These are phyloP conservation scores for Eleusine indica DNA, from an alignment of 176 grass and related monocot genomes.

Conservation along the genomic window DNA sequence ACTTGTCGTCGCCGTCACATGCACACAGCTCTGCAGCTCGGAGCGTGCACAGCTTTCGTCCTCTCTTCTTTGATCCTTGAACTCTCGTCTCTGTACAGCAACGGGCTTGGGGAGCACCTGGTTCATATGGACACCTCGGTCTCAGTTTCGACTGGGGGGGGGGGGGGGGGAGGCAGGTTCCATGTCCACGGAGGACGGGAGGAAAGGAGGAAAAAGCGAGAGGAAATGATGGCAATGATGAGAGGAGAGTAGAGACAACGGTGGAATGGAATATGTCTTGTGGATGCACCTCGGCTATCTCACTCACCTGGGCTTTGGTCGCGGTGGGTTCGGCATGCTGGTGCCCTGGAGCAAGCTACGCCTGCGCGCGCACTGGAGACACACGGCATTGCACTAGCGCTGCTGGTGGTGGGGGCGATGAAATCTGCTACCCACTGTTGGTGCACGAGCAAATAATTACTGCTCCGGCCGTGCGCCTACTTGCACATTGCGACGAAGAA, in stretches of 20 bases:
- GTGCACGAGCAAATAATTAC: conserved; percentile 30
- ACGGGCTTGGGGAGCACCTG: neutral
- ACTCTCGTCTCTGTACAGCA: neutral
- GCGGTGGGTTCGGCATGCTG: neutral
- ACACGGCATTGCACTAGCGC: neutral
- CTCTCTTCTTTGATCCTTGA: too few species aligned
- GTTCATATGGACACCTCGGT: neutral
- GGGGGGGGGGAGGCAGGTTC: neutral
- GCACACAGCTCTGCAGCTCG: neutral
- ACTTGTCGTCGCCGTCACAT: neutral
- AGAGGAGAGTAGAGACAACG: conserved; percentile 26
- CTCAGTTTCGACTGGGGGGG: neutral
- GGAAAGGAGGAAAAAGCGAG: neutral
- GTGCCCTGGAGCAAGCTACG: neutral
- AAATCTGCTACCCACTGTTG: conserved; percentile 34
- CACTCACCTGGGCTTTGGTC: conserved; percentile 2
- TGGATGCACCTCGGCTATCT: neutral
- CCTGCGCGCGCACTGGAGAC: neutral
- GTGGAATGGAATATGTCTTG: conserved; percentile 20
- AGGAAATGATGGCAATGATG: conserved; percentile 31
- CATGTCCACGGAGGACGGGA: too few species aligned
- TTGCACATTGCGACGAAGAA: neutral
- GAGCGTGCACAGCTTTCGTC: neutral
- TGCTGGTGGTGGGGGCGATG: neutral
- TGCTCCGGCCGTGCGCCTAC: too few species aligned